phyloP scores from a whole-genome alignment of 768 basidiomycete genomes.

The Solioccasus polychromus region DNA sequence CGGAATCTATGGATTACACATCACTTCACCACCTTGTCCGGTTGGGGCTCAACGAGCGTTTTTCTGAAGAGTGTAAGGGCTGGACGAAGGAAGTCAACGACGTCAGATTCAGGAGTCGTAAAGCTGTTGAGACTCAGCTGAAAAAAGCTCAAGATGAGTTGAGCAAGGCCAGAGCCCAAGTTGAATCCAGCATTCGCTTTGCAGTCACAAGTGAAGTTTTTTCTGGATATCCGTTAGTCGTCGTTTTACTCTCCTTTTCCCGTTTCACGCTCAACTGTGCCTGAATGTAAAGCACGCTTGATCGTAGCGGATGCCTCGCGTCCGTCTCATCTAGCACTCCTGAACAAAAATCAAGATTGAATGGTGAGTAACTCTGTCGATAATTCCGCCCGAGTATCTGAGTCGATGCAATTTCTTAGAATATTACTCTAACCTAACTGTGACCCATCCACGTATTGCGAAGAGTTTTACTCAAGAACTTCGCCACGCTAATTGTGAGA shows the following conservation, averaged over 20 bases:
- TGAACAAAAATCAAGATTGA: slow-evolving; percentile 13
- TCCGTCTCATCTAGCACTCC: slow-evolving; percentile 9
- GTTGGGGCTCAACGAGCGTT: slow-evolving; percentile 31
- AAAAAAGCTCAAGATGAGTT: slow-evolving; percentile 14
- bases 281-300: slow-evolving; percentile 12
- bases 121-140: slow-evolving; percentile 1
- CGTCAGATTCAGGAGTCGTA: background rate
- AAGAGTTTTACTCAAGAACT: slow-evolving; percentile 21
- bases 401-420: slow-evolving; percentile 5
- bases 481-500: slow-evolving; percentile 10
- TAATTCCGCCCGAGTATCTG: too few species aligned
- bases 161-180: slow-evolving; percentile 7
- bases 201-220: slow-evolving; percentile 29
- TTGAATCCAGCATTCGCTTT: slow-evolving; percentile 21
- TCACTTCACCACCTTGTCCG: slow-evolving; percentile 30
- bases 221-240: slow-evolving; percentile 21
- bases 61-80: slow-evolving; percentile 17
- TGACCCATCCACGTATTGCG: slow-evolving; percentile 18
- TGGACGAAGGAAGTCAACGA: slow-evolving; percentile 22
- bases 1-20: slow-evolving; percentile 18
- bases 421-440: slow-evolving; percentile 14
- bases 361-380: slow-evolving; percentile 1
- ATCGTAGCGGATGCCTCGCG: slow-evolving; percentile 15
- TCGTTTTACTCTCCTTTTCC: background rate
- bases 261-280: background rate